Evolutionary conservation across 192 early-diverging fungal genomes (phyloP).

Genomic region (Linnemannia elongata): DNA sequence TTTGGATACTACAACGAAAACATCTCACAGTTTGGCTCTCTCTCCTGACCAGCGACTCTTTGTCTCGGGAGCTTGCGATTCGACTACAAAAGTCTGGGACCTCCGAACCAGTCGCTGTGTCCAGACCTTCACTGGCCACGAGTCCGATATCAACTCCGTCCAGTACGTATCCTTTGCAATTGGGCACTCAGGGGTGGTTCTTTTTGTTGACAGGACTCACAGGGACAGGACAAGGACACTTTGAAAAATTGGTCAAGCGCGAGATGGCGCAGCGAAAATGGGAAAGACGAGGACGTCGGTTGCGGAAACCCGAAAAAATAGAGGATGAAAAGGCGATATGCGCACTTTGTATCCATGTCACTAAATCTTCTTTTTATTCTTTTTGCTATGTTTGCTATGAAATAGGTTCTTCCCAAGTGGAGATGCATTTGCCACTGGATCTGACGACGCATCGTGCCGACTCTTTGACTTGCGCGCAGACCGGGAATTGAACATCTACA

Average conservation of each 20-base stretch:
- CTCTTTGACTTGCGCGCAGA: slow-evolving; percentile 98
- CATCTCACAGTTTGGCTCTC: slow-evolving; percentile 76
- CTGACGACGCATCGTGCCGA: slow-evolving; percentile 99
- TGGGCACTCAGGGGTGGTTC: neutral
- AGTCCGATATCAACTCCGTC: slow-evolving; percentile 99
- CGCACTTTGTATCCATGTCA: neutral
- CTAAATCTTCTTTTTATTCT: neutral
- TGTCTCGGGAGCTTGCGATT: slow-evolving; percentile 98
- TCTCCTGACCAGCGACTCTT: slow-evolving; percentile 95
- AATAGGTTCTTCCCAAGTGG: slow-evolving; percentile 97
- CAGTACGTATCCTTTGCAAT: slow-evolving; percentile 71
- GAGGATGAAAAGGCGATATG: neutral
- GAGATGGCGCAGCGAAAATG: neutral
- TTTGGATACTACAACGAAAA: neutral
- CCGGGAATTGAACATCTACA: slow-evolving; percentile 97
- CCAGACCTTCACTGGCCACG: slow-evolving; percentile 98
- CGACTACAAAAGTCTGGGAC: slow-evolving; percentile 99
- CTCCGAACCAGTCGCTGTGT: slow-evolving; percentile 96
- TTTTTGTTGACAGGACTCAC: neutral
- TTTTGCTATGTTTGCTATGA: neutral
- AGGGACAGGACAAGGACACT: neutral
- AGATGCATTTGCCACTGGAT: slow-evolving; percentile 97
- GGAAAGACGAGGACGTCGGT: neutral
- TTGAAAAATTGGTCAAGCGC: neutral
- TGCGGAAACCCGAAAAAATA: neutral